Percentiles rank a stretch among this genome's conserved stretches.
Evolutionary conservation across 2,329 filamentous ascomycete genomes (phyloP).

Genomic region (Diplodia intermedia): DNA sequence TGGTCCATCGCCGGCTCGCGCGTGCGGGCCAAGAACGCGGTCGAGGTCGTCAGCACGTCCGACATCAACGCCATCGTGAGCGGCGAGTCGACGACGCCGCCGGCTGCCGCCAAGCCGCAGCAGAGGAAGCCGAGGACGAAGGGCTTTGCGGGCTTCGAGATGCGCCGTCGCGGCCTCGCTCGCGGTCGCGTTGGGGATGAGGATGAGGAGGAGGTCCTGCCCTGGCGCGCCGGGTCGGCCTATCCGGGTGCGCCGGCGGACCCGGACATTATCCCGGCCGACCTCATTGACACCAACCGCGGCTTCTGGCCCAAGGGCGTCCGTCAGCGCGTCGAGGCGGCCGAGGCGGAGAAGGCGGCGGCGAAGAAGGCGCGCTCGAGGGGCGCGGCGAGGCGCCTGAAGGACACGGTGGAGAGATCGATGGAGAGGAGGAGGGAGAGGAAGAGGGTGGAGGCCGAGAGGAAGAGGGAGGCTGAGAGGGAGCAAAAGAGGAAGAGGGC

Average conservation of each 20-base stretch:
- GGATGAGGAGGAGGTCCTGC: not conserved
- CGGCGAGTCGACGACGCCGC: not conserved
- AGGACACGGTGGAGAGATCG: not conserved
- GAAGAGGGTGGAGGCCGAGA: not conserved
- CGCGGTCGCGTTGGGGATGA: not conserved
- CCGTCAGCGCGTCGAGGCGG: not conserved
- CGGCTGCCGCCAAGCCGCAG: not conserved
- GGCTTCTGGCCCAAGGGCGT: not conserved
- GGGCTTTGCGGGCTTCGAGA: too few species aligned
- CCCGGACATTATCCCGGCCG: not conserved
- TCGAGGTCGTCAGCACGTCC: too few species aligned
- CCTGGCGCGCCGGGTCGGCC: not conserved
- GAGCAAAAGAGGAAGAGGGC: not conserved
- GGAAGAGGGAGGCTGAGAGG: not conserved
- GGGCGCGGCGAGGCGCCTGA: not conserved
- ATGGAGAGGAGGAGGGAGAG: not conserved
- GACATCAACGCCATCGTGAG: too few species aligned
- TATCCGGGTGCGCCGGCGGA: not conserved
- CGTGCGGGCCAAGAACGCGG: too few species aligned
- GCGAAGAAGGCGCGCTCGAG: not conserved
- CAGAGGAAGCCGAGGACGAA: too few species aligned
- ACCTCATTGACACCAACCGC: not conserved
- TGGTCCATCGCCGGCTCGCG: not conserved
- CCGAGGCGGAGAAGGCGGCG: not conserved
- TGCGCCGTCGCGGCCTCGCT: not conserved